Conservation (phyloP, 192 early-diverging fungal genomes). For the Backusella tarrabulga region DNA sequence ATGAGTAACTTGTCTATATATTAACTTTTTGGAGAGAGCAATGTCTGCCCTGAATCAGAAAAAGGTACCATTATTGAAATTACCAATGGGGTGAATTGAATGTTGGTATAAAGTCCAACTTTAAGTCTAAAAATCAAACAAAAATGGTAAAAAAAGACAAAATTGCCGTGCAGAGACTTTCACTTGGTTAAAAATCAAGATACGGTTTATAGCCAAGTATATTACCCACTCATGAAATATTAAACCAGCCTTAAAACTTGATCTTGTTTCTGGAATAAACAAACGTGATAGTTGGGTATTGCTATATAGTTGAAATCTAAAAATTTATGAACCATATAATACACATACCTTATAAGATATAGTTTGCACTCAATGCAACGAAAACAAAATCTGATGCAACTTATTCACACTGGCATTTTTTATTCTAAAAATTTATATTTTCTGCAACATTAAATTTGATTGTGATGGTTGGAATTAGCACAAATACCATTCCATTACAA, state of each 20-base stretch:
- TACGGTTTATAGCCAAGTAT: background rate
- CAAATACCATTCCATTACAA: background rate
- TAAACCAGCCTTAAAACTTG: background rate
- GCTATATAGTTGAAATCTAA: no score
- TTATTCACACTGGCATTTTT: background rate
- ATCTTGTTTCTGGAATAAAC: background rate
- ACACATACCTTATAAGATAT: background rate
- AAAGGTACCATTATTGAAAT: no score
- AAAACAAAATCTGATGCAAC: background rate
- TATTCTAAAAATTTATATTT: background rate
- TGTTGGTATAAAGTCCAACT: background rate
- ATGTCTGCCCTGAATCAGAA: background rate
- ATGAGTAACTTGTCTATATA: no score
- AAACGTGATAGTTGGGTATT: background rate
- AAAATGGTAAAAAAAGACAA: no score
- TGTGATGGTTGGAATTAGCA: constrained; percentile 1
- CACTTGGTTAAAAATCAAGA: background rate
- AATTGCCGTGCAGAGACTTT: background rate
- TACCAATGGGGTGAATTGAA: background rate
- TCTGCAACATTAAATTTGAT: background rate
- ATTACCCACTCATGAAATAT: background rate
- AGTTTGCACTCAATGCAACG: background rate
- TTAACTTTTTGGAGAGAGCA: background rate
- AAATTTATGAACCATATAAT: background rate
- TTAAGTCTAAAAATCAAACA: no score